Evolutionary conservation across 495 filamentous ascomycete species (phyloP), one percentile per base, ranked within the genome.

Genomic region (Venustampulla echinocandica): DNA sequence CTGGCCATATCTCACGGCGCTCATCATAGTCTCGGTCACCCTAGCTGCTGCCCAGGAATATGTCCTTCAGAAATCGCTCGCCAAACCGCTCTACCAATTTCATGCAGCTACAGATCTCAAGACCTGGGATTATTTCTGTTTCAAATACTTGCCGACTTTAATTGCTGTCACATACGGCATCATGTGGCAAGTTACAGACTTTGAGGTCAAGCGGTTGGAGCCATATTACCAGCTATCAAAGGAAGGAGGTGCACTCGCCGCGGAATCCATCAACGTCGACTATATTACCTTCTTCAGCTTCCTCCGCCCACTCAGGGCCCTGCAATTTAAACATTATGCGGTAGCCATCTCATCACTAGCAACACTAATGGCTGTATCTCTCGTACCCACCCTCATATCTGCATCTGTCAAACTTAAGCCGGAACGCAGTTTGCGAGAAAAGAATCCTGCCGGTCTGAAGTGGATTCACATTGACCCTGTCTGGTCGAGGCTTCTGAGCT

Each of bases 191-290:
- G 69, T 81, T 35, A 76, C 78, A 36, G 82, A 86, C 63, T 82
- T 82, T 42, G 82, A 87, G 48, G 76, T 87, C 10, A 82, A 79
- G 62, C 78, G 84, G 4, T 61, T 86, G 6, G 84, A 89, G 56
- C 75, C 83, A 1, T 87, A 78, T 51, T 87, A 83, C 47, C 84
- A 87, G 54, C 64, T 89, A 28, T 84, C 81, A 6, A 78, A 76
- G 48, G 67, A 70, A 32, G 68, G 65, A 0, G 82, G 82, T 13
- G 77, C 81, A 0, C 61, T 79, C 2, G 83, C 83, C 1, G 74
- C 72, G 3, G 75, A 84, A 52, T 80, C 76, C 4, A 69, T 87
- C 48, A 86, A 85, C 51, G 74, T 85, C 39, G 81, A 87, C 64
- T 86, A 87, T 50, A 70, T 81, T 24, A 84, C 76, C 1, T 66